These are phyloP conservation scores for Raffaelea albimanens DNA, from an alignment of 2,329 filamentous ascomycete genomes.

Conservation along the genomic window DNA sequence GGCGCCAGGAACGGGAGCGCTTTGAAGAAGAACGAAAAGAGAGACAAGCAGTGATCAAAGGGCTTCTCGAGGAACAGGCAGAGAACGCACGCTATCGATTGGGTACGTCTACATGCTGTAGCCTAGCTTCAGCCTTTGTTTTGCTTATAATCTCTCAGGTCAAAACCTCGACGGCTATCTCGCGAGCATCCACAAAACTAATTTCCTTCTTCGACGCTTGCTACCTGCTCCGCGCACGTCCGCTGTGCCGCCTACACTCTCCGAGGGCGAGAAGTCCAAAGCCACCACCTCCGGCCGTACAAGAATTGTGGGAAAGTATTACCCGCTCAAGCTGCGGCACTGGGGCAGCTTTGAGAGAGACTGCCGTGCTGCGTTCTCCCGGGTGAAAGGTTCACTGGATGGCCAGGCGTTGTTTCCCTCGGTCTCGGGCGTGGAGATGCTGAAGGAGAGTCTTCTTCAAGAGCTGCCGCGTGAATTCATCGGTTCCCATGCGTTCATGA, in stretches of 20 bases:
- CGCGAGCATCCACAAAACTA: conserved; percentile 1
- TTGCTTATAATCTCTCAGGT: too few species aligned
- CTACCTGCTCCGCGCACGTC: conserved; percentile 1
- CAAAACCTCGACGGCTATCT: conserved; percentile 1
- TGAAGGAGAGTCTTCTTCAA: background rate
- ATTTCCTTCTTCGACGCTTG: background rate
- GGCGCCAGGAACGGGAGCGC: too few species aligned
- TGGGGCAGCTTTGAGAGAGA: background rate
- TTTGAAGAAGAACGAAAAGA: too few species aligned
- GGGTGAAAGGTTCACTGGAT: background rate
- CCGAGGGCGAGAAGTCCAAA: conserved; percentile 1
- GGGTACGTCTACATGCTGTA: too few species aligned
- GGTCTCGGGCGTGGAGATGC: background rate
- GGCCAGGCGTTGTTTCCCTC: conserved; percentile 2
- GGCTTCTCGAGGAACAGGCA: too few species aligned
- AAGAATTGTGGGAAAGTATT: conserved; percentile 6
- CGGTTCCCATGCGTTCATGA: conserved; percentile 3
- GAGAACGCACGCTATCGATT: too few species aligned
- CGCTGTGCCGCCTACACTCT: conserved; percentile 1
- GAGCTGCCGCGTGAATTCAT: conserved; percentile 1
- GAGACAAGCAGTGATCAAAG: too few species aligned
- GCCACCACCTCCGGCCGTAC: conserved; percentile 8
- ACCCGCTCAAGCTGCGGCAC: conserved; percentile 3
- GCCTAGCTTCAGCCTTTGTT: too few species aligned
- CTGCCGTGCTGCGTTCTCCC: conserved; percentile 1